These are phyloP conservation scores for Macroventuria anomochaeta DNA, from an alignment of 2,329 filamentous ascomycete species.

Conservation along the genomic window DNA sequence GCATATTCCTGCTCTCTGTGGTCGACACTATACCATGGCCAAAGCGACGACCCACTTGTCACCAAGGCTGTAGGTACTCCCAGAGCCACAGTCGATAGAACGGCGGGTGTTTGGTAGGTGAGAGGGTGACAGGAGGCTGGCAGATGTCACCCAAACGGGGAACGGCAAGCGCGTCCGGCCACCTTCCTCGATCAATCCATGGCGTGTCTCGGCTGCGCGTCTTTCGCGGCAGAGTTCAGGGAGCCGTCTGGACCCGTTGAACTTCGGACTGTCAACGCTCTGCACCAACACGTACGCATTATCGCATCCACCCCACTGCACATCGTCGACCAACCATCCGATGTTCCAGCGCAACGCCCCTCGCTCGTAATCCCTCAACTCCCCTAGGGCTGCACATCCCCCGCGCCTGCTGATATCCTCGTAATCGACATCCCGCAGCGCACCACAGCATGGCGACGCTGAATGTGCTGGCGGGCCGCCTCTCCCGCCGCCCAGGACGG, in stretches of 20 bases:
- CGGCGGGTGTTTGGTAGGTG: background rate
- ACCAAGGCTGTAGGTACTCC: too few species aligned
- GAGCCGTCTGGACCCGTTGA: constrained; percentile 3
- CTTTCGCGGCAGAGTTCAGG: constrained; percentile 7
- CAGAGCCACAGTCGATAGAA: too few species aligned
- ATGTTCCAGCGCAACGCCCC: constrained; percentile 11
- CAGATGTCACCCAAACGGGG: background rate
- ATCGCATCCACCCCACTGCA: constrained; percentile 2
- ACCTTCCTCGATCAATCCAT: background rate
- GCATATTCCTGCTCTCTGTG: too few species aligned
- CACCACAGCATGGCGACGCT: constrained; percentile 28
- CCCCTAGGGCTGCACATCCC: background rate
- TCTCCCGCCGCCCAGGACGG: constrained; percentile 39
- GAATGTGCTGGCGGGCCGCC: constrained; percentile 34
- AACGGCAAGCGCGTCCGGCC: constrained; percentile 5
- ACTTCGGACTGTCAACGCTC: constrained; percentile 4
- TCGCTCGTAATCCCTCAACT: constrained; percentile 4
- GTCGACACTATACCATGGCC: too few species aligned
- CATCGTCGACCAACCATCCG: constrained; percentile 11
- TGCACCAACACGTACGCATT: constrained; percentile 11
- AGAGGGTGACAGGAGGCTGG: background rate
- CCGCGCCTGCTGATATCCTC: background rate
- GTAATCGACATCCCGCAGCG: constrained; percentile 1
- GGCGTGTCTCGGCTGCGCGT: constrained; percentile 11
- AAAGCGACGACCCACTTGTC: too few species aligned